phyloP scores from a whole-genome alignment of 148 eudicot species.

The Nepenthes gracilis region DNA sequence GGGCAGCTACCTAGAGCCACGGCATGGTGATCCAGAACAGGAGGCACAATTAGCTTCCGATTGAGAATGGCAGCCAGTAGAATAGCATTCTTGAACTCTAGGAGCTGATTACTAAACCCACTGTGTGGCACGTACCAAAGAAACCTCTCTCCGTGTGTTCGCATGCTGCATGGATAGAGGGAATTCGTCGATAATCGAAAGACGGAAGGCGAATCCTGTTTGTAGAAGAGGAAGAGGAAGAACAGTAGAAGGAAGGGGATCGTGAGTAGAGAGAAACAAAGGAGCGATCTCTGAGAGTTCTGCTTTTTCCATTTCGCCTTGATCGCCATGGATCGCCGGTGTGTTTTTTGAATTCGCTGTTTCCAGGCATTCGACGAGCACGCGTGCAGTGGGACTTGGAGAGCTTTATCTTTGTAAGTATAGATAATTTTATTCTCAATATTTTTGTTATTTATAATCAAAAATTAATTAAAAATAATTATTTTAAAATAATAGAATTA shows the following conservation, averaged over 20 bases:
- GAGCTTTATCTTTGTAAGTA: too few relatives aligned
- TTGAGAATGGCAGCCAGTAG: conserved; percentile 58
- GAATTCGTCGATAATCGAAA: conserved; percentile 1
- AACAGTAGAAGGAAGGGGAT: conserved; percentile 17
- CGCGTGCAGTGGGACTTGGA: too few relatives aligned
- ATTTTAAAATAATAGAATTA: too few relatives aligned
- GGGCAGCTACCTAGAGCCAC: conserved; percentile 95
- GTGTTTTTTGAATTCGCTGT: too few relatives aligned
- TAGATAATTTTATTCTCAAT: too few relatives aligned
- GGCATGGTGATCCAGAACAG: conserved; percentile 86
- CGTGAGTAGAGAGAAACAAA: conserved; percentile 18
- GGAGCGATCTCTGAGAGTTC: conserved; percentile 10
- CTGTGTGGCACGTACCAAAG: conserved; percentile 86
- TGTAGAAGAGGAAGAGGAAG: conserved; percentile 18
- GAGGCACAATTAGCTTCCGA: conserved; percentile 78
- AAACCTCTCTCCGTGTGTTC: conserved; percentile 31
- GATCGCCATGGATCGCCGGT: too few relatives aligned
- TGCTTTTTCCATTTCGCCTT: conserved; percentile 21
- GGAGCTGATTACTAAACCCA: conserved; percentile 93
- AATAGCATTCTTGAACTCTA: conserved; percentile 68
- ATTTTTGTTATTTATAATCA: too few relatives aligned
- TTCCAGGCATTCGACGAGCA: too few relatives aligned
- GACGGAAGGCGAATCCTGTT: conserved; percentile 13
- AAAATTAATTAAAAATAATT: too few relatives aligned
- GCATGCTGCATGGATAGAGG: conserved; percentile 15